These are phyloP conservation scores for Globisporangium nagaii DNA, from an alignment of 352 stramenopile genomes.

Conservation along the genomic window DNA sequence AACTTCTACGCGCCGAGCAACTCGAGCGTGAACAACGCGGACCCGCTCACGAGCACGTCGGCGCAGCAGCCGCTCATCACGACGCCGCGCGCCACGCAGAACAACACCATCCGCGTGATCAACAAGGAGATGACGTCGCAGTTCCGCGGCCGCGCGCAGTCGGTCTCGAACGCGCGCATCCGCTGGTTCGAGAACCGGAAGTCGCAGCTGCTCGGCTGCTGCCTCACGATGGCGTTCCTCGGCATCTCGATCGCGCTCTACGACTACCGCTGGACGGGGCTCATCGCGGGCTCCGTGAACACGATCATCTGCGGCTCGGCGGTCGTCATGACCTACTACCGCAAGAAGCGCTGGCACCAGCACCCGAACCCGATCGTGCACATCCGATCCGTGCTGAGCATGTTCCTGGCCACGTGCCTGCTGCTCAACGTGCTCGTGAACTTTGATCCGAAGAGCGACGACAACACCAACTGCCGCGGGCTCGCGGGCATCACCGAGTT, in stretches of 20 bases:
- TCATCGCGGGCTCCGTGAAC: slow-evolving; percentile 85
- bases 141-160: slow-evolving; percentile 75
- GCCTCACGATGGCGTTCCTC: slow-evolving; percentile 81
- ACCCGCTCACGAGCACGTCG: slow-evolving; percentile 35
- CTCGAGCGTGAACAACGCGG: slow-evolving; percentile 9
- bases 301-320: slow-evolving; percentile 84
- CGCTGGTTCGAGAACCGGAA: slow-evolving; percentile 88
- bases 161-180: slow-evolving; percentile 62
- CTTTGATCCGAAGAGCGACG: slow-evolving; percentile 53
- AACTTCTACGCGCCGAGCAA: slow-evolving; percentile 33
- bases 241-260: slow-evolving; percentile 84
- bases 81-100: slow-evolving; percentile 44
- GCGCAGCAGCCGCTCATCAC: slow-evolving; percentile 64
- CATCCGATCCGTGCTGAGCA: slow-evolving; percentile 76
- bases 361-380: slow-evolving; percentile 88
- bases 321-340: slow-evolving; percentile 82
- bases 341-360: slow-evolving; percentile 87
- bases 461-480: slow-evolving; percentile 43
- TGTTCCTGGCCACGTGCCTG: slow-evolving; percentile 81
- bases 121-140: slow-evolving; percentile 88
- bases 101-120: slow-evolving; percentile 86
- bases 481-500: slow-evolving; percentile 85
- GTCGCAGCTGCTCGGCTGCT: slow-evolving; percentile 81
- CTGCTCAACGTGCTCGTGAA: slow-evolving; percentile 80
- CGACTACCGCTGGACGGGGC: slow-evolving; percentile 82